Evolutionary conservation across 1,139 yeast species (phyloP), one percentile per base, ranked within the genome.

Genomic region (Magnusiomyces ingens): DNA sequence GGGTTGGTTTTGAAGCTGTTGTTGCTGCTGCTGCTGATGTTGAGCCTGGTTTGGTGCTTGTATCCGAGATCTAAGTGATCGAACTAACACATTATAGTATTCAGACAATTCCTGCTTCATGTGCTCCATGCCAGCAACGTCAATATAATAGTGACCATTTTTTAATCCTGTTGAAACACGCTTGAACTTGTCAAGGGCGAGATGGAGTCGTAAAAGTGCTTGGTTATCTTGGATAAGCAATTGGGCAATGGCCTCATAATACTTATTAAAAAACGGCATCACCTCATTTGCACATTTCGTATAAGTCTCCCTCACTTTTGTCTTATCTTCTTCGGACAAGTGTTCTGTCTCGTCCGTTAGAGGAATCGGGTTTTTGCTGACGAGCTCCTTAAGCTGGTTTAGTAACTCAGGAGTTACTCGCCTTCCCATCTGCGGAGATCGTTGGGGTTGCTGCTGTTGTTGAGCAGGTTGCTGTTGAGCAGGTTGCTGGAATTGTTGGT

Each of bases 1-100:
- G n/a, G 12, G 22, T 22, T 42, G 45, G 29, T 12, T n/a, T 21
- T 32, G 49, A 26, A 19, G 49, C 32, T 47, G 29, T 49, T 48
- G 55, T 13, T 49, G 38, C 21, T 48, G 52, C 18, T 26, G 32
- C 32, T 26, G 32, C 8, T 26, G 32, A 5, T 26, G 32, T 26
- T 26, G 32, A 26, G 32, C 32, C 32, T 26, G 32, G 32, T 26
- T 26, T 26, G 32, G 8, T 8, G 8, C 8, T 26, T 26, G 32
- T 8, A 26, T 26, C 4, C 32, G 32, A 5, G 32, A 26, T 26
- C 32, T 26, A 26, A 26, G 32, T 8, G 4, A 5, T 17, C 13
- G 2, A 13, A 29, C 3, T 5, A 22, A 10, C 13, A 26, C 47
- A n/a, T 44, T 26, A 29, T 26, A 2, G 12, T 26, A 44, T n/a